These are phyloP conservation scores for Heterobasidion irregulare DNA, from an alignment of 1,284 basidiomycete species.

Conservation along the genomic window DNA sequence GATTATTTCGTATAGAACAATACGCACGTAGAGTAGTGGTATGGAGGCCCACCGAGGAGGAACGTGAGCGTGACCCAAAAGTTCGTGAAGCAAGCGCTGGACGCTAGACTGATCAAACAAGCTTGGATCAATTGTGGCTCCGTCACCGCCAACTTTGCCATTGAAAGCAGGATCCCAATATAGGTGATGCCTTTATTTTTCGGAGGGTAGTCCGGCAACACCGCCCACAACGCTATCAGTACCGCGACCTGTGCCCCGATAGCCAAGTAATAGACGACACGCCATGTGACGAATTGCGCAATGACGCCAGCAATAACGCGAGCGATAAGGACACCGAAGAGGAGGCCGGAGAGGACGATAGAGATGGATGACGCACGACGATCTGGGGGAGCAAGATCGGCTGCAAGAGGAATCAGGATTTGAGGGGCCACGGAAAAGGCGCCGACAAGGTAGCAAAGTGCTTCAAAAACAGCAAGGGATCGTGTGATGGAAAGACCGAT, in stretches of 20 bases:
- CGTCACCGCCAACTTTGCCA: conserved; percentile 37
- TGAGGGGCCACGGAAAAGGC: conserved; percentile 32
- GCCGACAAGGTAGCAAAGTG: conserved; percentile 38
- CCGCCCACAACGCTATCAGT: conserved; percentile 28
- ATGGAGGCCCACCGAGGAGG: conserved; percentile 39
- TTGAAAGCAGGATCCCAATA: conserved; percentile 33
- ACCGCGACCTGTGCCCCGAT: conserved; percentile 31
- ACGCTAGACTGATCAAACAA: conserved; percentile 30
- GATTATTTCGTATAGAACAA: neutral
- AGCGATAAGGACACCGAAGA: conserved; percentile 42
- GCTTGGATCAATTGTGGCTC: conserved; percentile 45
- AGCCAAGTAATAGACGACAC: conserved; percentile 39
- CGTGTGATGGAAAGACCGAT: conserved; percentile 39
- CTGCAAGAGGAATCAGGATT: conserved; percentile 42
- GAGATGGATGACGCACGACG: conserved; percentile 39
- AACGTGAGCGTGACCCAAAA: conserved; percentile 46
- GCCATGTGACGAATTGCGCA: conserved; percentile 35
- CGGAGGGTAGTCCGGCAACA: conserved; percentile 40
- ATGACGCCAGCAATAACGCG: conserved; percentile 41
- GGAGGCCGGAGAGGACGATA: conserved; percentile 40
- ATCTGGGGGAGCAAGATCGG: conserved; percentile 42
- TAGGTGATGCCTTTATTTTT: conserved; percentile 36
- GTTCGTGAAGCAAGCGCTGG: conserved; percentile 21
- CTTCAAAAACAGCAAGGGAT: conserved; percentile 33
- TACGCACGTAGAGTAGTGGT: conserved; percentile 24